Evolutionary conservation across 164 flowering plant genomes (phyloP), one percentile per base, ranked within the genome.

Genomic region (Vitis rupestris): DNA sequence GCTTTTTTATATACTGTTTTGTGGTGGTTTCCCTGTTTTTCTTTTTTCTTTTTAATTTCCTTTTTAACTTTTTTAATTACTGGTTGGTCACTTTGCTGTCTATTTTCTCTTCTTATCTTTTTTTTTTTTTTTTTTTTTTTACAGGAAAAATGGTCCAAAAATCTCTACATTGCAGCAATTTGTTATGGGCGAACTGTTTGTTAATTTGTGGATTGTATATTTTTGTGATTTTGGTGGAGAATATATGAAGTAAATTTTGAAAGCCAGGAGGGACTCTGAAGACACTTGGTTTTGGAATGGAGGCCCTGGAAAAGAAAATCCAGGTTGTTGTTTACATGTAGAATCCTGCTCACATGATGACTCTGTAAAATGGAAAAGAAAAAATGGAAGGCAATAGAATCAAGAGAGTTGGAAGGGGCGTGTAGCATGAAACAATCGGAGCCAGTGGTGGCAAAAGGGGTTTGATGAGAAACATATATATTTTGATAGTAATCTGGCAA

Each of bases 111-210:
- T 31, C 23, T 19, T 19, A 19, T 19, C 0, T 19, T 23, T 23
- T 23, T 1, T 23, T 23, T 56, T 23, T 23, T 23, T 1, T 23
- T 23, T 56, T 58, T 51, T 8, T 64, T 68, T 66, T 66, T 81
- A 74, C 89, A 90, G 92, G 92, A 90, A 71, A 88, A 90, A 76
- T 90, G 95, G 95, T 76, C 90, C 15, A 90, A 90, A 67, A 86
- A 88, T 80, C 92, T 90, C 66, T 90, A 90, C 75, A 86, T 90
- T 56, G 88, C 95, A 17, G 84, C 90, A 9, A 86, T 90, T 31
- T 86, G 95, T 76, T 88, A 85, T 66, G 94, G 94, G 51, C 85
- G 94, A 60, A 86, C 92, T 6, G 88, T 87, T 13, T 84, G 90
- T 79, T 86, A 72, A 79, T 65, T 53, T 48, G 6, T 23, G 67